These are phyloP conservation scores for Rosa persica DNA, from an alignment of 306 rosid genomes.

Conservation along the genomic window DNA sequence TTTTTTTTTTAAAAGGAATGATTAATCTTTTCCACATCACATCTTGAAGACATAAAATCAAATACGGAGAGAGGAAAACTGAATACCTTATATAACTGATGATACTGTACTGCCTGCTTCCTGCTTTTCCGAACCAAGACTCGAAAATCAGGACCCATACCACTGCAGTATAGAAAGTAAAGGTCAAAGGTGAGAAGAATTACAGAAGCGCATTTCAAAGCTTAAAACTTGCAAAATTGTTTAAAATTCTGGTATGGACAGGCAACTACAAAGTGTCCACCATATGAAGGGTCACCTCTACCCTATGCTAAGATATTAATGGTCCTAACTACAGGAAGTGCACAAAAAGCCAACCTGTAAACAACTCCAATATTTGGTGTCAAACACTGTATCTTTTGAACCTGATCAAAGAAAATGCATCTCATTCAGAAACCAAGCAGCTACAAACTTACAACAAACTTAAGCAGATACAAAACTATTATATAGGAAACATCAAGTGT, in stretches of 20 bases:
- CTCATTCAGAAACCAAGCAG: background rate
- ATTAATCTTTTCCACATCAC: background rate
- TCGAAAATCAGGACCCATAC: conserved; percentile 98
- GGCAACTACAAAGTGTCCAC: background rate
- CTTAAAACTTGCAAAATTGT: background rate
- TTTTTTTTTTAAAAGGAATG: background rate
- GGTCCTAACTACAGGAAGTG: background rate
- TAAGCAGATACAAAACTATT: background rate
- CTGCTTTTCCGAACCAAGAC: conserved; percentile 94
- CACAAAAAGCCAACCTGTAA: conserved; percentile 59
- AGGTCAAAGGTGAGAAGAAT: background rate
- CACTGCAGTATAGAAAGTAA: conserved; percentile 45
- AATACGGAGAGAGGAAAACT: conserved; percentile 4
- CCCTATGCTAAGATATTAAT: background rate
- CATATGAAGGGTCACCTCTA: background rate
- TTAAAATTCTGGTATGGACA: background rate
- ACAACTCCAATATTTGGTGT: conserved; percentile 97
- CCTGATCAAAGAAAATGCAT: conserved; percentile 45
- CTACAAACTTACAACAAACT: background rate
- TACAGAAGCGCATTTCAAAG: background rate
- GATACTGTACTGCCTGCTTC: conserved; percentile 96
- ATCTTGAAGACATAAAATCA: background rate
- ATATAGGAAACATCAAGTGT: conserved; percentile 1
- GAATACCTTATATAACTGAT: conserved; percentile 73
- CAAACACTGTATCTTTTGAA: conserved; percentile 79